These are phyloP conservation scores for Glonium stellatum DNA, from an alignment of 495 filamentous ascomycete genomes.

Conservation along the genomic window DNA sequence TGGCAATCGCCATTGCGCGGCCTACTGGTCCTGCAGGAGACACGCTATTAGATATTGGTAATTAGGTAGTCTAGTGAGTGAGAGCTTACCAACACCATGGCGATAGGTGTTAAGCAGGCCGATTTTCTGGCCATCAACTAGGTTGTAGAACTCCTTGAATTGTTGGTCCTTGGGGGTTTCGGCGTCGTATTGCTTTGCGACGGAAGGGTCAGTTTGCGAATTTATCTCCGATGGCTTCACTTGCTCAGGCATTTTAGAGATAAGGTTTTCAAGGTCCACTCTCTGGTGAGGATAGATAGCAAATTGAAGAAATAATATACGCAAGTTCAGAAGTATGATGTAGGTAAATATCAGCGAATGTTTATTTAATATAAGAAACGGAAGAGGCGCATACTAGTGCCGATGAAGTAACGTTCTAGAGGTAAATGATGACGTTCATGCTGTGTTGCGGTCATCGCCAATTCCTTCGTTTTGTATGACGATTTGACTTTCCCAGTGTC, in stretches of 20 bases:
- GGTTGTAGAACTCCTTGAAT: constrained; percentile 33
- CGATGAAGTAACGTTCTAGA: too few species aligned
- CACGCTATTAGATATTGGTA: neutral
- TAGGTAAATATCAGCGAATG: too few species aligned
- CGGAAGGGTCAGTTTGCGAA: constrained; percentile 35
- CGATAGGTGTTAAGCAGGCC: constrained; percentile 34
- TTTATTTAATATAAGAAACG: too few species aligned
- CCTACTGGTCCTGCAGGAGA: constrained; percentile 28
- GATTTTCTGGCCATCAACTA: constrained; percentile 32
- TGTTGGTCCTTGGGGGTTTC: constrained; percentile 33
- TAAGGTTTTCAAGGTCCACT: too few species aligned
- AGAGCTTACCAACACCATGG: constrained; percentile 22
- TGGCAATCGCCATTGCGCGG: constrained; percentile 41
- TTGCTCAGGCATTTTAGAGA: constrained; percentile 32
- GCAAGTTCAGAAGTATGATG: too few species aligned
- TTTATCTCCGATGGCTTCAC: constrained; percentile 28
- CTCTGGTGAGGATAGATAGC: too few species aligned
- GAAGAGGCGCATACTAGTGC: too few species aligned
- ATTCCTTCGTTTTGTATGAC: too few species aligned
- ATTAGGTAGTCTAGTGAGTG: neutral
- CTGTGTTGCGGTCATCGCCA: too few species aligned
- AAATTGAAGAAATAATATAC: too few species aligned
- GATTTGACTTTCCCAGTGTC: too few species aligned
- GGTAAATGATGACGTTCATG: too few species aligned
- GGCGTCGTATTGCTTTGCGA: constrained; percentile 35